Base-by-base conservation (phyloP, 176 grass and related monocot genomes). In the Tillandsia leiboldiana region DNA sequence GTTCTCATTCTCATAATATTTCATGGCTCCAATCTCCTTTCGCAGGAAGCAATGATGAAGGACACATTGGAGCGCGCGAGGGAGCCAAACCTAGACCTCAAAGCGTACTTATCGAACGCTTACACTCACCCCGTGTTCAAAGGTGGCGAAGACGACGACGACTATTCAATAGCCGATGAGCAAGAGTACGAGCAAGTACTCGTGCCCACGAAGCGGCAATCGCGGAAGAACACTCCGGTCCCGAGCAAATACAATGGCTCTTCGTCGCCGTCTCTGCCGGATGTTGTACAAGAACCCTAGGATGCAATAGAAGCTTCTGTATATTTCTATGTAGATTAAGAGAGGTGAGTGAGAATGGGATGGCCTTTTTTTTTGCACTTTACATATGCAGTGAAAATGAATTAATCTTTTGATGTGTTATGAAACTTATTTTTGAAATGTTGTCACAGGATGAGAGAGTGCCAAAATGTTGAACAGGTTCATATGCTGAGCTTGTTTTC, bases 11-110 rank as follows among this genome's bases (percentile, higher is more conserved):
- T 61, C 56, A 22, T 10, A 18, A 24, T 24, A 5, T 12, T 62
- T 63, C 71, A 14, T 66, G 14, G 17, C 33, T 73, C 8, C 22
- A 3, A 58, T 79, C 64, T 79, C 11, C 20, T 70, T 85, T 72
- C 58, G 4, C 70, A 99, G 95, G 95, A 99, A 73, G 95, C 95
- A 15, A 99, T 99, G 95, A 88, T 83, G 80, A 99, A 94, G 63
- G 95, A 99, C 59, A 99, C 95, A 2, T 72, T 99, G 11, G 95
- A 99, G 79, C 87, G 52, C 65, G 95, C 87, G 63, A 82, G 82
- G 68, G 95, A 99, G 9, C 95, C 95, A 63, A 91, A 84, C 61
- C 70, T 99, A 18, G 87, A 94, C 23, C 63, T 99, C 9, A 99
- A 90, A 72, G 73, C 66, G 47, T 99, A 99, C 75, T 74, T 99